A percentile compares a stretch with the other conserved stretches of the same genome.
Conservation (phyloP, 2,329 filamentous ascomycete genomes). For the Thelonectria olida region DNA sequence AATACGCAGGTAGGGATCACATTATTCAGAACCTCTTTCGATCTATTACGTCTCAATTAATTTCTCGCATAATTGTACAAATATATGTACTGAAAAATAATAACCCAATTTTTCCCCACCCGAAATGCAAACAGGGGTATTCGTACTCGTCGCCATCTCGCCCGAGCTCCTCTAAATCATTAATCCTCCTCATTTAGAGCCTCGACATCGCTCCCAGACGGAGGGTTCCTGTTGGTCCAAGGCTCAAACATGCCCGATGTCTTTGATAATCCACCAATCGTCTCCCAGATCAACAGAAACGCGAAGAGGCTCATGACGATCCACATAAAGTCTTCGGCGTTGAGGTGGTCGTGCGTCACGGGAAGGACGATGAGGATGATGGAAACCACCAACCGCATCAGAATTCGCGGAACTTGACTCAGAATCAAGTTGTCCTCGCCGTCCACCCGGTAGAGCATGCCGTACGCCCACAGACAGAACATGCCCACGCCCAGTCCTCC, state of each 20-base stretch:
- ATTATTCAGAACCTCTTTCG: no score
- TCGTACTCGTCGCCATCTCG: neutral
- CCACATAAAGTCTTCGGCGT: slow-evolving; percentile 48
- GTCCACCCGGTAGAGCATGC: slow-evolving; percentile 51
- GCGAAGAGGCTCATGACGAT: slow-evolving; percentile 55
- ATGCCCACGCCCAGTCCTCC: slow-evolving; percentile 56
- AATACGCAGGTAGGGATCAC: no score
- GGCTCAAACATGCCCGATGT: slow-evolving; percentile 45
- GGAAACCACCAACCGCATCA: slow-evolving; percentile 45
- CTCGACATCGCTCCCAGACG: slow-evolving; percentile 35
- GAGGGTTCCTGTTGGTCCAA: slow-evolving; percentile 43
- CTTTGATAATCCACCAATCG: slow-evolving; percentile 46
- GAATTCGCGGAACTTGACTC: slow-evolving; percentile 46
- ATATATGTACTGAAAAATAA: neutral
- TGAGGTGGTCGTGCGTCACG: slow-evolving; percentile 44
- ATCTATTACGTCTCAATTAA: no score
- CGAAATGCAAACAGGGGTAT: slow-evolving; percentile 3
- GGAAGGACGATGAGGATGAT: slow-evolving; percentile 48
- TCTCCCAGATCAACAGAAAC: slow-evolving; percentile 55
- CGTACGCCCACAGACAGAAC: slow-evolving; percentile 54
- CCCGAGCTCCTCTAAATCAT: neutral
- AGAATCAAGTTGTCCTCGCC: slow-evolving; percentile 48
- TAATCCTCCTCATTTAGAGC: neutral
- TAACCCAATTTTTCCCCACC: neutral
- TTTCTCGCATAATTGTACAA: no score